These are phyloP conservation scores for Colletotrichum chrysophilum DNA, from an alignment of 2,329 filamentous ascomycete species.

Conservation along the genomic window DNA sequence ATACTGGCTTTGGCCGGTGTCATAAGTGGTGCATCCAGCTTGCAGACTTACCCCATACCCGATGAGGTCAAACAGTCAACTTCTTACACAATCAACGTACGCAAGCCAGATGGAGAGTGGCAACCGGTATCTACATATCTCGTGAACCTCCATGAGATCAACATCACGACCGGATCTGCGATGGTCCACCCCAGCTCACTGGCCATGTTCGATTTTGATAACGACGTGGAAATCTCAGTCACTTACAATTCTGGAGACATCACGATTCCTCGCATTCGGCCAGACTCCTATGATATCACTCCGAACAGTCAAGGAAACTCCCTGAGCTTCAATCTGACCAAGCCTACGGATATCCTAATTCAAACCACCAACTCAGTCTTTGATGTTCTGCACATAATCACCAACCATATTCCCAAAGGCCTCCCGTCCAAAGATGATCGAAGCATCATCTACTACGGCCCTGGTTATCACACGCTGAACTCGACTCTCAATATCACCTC, in stretches of 20 bases:
- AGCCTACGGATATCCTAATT: not conserved
- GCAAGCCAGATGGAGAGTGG: not conserved
- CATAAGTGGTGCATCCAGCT: not conserved
- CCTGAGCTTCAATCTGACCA: not conserved
- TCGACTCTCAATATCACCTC: conserved; percentile 16
- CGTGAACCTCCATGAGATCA: not conserved
- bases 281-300: not conserved
- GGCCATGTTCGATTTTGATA: not conserved
- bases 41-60: not conserved
- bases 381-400: conserved; percentile 27
- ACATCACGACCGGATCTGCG: not conserved
- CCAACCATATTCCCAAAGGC: conserved; percentile 22
- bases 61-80: not conserved
- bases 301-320: not conserved
- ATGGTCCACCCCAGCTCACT: not conserved
- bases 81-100: not conserved
- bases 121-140: not conserved
- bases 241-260: not conserved
- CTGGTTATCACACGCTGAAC: conserved; percentile 23
- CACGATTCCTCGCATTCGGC: not conserved
- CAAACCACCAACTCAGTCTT: conserved; percentile 28
- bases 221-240: not conserved
- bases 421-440: not conserved
- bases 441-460: conserved; percentile 26
- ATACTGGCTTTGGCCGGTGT: not conserved